Conservation (phyloP, 2,329 filamentous ascomycete genomes). For the Rhytidhysteron rufulum region DNA sequence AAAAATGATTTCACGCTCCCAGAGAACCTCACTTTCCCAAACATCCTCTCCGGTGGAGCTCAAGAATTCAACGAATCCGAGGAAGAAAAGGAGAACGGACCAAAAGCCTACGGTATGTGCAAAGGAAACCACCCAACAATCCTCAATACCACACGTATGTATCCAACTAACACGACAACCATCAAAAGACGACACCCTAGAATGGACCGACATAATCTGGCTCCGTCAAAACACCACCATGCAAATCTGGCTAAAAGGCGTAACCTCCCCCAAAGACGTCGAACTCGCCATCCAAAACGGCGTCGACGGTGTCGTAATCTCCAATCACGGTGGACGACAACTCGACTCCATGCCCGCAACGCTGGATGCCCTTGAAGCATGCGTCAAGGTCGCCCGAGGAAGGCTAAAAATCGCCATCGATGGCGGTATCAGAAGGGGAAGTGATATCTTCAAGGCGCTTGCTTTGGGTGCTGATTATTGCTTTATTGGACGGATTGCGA, state of each 20-base stretch:
- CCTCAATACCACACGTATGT: too few relatives aligned
- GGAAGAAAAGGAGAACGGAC: conserved; percentile 14
- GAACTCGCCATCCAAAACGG: conserved; percentile 41
- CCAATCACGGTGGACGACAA: conserved; percentile 58
- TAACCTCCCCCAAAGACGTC: conserved; percentile 40
- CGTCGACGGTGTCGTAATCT: conserved; percentile 46
- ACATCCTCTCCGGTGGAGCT: conserved; percentile 31
- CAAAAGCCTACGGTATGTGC: conserved; percentile 14
- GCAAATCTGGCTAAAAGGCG: conserved; percentile 17
- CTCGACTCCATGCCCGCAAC: conserved; percentile 54
- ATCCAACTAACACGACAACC: too few relatives aligned
- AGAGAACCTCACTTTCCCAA: conserved; percentile 41
- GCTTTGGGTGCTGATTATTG: conserved; percentile 50
- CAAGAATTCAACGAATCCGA: conserved; percentile 15
- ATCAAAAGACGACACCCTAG: conserved; percentile 22
- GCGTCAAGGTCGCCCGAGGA: conserved; percentile 36
- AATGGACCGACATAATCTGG: conserved; percentile 52
- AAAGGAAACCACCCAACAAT: too few relatives aligned
- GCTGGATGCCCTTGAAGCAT: conserved; percentile 46
- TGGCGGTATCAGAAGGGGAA: conserved; percentile 53
- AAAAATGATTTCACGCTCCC: conserved; percentile 51
- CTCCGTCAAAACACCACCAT: conserved; percentile 46
- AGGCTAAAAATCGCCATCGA: conserved; percentile 61
- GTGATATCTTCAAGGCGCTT: conserved; percentile 57
- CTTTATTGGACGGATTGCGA: conserved; percentile 46